phyloP scores from a whole-genome alignment of 1,284 basidiomycete species.

The Cutaneotrichosporon daszewskae region DNA sequence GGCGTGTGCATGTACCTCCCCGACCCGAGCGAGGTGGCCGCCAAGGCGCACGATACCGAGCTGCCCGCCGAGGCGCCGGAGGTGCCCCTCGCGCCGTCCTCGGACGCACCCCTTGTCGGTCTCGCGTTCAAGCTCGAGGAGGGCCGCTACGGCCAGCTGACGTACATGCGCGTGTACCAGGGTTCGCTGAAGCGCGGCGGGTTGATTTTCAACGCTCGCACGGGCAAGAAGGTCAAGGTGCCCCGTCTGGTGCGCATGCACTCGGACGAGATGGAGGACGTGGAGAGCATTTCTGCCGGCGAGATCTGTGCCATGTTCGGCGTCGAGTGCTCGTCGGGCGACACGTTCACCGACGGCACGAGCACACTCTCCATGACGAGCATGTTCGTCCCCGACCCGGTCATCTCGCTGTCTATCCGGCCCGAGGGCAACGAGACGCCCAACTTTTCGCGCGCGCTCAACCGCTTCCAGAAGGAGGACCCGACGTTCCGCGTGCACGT shows the following conservation, averaged over 20 bases:
- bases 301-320: constrained; percentile 99
- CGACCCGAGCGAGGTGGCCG: constrained; percentile 73
- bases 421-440: constrained; percentile 88
- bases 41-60: constrained; percentile 76
- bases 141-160: constrained; percentile 93
- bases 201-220: constrained; percentile 86
- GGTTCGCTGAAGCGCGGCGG: constrained; percentile 80
- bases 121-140: constrained; percentile 99
- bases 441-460: constrained; percentile 93
- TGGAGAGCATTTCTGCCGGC: constrained; percentile 90
- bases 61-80: constrained; percentile 62
- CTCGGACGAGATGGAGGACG: constrained; percentile 99
- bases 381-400: constrained; percentile 98
- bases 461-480: constrained; percentile 98
- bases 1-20: constrained; percentile 95
- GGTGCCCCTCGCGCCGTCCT: constrained; percentile 71
- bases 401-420: constrained; percentile 91
- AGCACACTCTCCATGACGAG: constrained; percentile 87
- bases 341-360: constrained; percentile 93
- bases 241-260: constrained; percentile 97
- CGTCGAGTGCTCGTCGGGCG: constrained; percentile 96
- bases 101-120: constrained; percentile 81
- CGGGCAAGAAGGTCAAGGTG: constrained; percentile 98
- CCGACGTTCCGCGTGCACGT: constrained; percentile 98
- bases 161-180: constrained; percentile 99